Conservation (phyloP, 345 rosid species). For the Gynandropsis gynandra region DNA sequence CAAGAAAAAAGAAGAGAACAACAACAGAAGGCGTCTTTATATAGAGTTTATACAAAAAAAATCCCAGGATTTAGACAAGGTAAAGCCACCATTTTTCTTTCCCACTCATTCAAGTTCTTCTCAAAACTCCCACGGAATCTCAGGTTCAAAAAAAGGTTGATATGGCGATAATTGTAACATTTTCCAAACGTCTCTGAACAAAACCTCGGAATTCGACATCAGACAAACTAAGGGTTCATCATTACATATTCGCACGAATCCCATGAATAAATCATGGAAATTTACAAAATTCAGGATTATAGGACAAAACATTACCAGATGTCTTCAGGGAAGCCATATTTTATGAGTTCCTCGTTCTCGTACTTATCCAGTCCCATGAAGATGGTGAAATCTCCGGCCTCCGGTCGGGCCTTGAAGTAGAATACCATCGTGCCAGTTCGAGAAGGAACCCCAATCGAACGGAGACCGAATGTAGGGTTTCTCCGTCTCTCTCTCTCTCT, state of each 20-base stretch:
- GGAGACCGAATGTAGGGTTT: constrained; percentile 30
- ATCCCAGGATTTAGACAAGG: constrained; percentile 3
- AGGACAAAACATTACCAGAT: constrained; percentile 44
- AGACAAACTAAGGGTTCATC: not conserved
- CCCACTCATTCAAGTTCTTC: not conserved
- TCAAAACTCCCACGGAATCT: not conserved
- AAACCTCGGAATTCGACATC: constrained; percentile 7
- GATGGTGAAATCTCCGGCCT: constrained; percentile 93
- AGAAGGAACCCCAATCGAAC: constrained; percentile 23
- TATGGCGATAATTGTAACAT: not conserved
- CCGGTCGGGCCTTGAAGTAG: constrained; percentile 93
- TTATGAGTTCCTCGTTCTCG: constrained; percentile 99
- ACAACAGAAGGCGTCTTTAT: not conserved
- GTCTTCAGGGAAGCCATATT: constrained; percentile 95
- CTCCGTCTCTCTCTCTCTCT: constrained; percentile 21
- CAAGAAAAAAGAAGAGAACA: not conserved
- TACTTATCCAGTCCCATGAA: constrained; percentile 98
- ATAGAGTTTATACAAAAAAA: not conserved
- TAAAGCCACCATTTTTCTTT: not conserved
- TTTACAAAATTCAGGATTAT: no score
- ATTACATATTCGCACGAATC: constrained; percentile 3
- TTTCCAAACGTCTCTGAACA: not conserved
- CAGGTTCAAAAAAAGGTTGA: constrained; percentile 13
- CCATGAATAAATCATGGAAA: not conserved
- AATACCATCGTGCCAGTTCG: constrained; percentile 56